Conservation (phyloP, 371 early-diverging fungal species). For the Syncephalastrum contaminatum region DNA sequence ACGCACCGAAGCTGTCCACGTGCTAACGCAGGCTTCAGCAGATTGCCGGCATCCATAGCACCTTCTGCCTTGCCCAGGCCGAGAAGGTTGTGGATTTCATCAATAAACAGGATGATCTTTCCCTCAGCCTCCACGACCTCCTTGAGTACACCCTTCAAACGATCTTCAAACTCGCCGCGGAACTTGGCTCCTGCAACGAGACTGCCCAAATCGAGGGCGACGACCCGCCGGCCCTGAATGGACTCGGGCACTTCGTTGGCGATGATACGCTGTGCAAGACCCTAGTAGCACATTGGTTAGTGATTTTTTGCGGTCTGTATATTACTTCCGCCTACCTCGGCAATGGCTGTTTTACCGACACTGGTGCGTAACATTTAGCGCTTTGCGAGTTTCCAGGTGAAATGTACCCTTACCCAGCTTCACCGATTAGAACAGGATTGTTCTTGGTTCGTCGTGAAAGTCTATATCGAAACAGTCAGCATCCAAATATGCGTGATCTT, state of each 20-base stretch:
- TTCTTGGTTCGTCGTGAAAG: slow-evolving; percentile 85
- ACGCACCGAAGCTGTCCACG: slow-evolving; percentile 79
- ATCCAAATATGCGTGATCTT: background rate
- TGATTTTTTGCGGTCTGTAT: background rate
- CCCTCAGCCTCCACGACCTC: slow-evolving; percentile 73
- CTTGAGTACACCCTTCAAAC: slow-evolving; percentile 73
- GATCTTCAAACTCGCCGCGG: slow-evolving; percentile 87
- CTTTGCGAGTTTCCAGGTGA: background rate
- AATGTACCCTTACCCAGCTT: slow-evolving; percentile 52
- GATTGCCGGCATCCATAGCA: slow-evolving; percentile 78
- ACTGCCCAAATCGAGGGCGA: slow-evolving; percentile 79
- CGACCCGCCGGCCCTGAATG: slow-evolving; percentile 69
- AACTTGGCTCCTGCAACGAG: slow-evolving; percentile 83
- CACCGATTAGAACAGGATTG: slow-evolving; percentile 90
- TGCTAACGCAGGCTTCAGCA: slow-evolving; percentile 87
- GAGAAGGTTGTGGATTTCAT: slow-evolving; percentile 82
- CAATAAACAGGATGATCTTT: slow-evolving; percentile 82
- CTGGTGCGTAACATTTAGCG: slow-evolving; percentile 11
- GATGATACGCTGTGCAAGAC: slow-evolving; percentile 81
- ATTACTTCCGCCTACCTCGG: slow-evolving; percentile 28
- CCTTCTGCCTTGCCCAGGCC: slow-evolving; percentile 80
- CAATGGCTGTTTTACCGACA: slow-evolving; percentile 63
- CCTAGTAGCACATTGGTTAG: slow-evolving; percentile 32
- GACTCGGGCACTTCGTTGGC: slow-evolving; percentile 81
- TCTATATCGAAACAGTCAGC: slow-evolving; percentile 11